Percentiles rank a stretch among this genome's conserved stretches.
These are phyloP conservation scores for Wickerhamiella shivajii DNA, from an alignment of 805 yeast species.

Conservation along the genomic window DNA sequence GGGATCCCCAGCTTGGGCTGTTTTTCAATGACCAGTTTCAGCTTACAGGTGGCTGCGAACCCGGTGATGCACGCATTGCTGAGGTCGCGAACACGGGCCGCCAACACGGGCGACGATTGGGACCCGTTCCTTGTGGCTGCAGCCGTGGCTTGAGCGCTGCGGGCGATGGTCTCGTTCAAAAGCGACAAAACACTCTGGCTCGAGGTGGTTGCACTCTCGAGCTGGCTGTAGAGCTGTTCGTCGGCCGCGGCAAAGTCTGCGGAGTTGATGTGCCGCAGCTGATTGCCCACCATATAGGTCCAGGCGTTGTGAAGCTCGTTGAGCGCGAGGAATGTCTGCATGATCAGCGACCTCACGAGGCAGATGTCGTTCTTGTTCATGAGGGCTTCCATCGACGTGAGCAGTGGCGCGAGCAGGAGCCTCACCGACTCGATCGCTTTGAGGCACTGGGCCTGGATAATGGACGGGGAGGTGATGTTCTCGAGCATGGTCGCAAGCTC, in stretches of 20 bases:
- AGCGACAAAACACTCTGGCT: constrained; percentile 15
- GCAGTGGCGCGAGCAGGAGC: too few species aligned
- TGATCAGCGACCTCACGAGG: constrained; percentile 46
- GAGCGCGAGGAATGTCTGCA: constrained; percentile 47
- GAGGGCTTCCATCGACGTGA: too few species aligned
- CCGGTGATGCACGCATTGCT: constrained; percentile 65
- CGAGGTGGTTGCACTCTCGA: constrained; percentile 45
- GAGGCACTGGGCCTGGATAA: too few species aligned
- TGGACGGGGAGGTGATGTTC: too few species aligned
- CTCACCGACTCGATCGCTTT: constrained; percentile 3
- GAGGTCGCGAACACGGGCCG: constrained; percentile 58
- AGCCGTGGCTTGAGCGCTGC: constrained; percentile 17
- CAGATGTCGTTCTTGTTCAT: constrained; percentile 26
- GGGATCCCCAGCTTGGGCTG: constrained; percentile 34
- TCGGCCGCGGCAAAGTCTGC: constrained; percentile 36
- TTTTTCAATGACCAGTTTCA: constrained; percentile 39
- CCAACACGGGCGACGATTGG: constrained; percentile 25
- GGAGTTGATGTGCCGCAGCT: constrained; percentile 11
- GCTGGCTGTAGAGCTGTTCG: constrained; percentile 48
- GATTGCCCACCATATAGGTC: constrained; percentile 18
- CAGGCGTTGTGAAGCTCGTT: constrained; percentile 57
- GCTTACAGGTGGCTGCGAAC: constrained; percentile 63
- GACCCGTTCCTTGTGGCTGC: constrained; percentile 3
- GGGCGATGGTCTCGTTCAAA: constrained; percentile 15
- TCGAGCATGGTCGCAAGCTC: too few species aligned